Base-by-base conservation (phyloP, 2,329 filamentous ascomycete genomes). In the Monilinia polystroma region DNA sequence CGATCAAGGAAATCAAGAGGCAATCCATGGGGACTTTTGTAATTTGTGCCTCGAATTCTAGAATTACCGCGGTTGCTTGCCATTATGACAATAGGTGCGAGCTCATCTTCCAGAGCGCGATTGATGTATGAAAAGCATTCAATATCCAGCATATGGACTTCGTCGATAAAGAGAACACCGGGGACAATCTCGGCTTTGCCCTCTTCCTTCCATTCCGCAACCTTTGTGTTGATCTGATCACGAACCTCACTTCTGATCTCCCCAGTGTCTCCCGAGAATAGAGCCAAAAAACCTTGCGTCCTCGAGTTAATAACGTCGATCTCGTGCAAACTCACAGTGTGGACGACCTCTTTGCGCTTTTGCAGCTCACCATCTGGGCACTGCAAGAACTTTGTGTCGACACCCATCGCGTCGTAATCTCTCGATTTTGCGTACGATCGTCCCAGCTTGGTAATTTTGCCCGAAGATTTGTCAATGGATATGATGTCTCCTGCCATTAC, bases 61-160 rank as follows among this genome's bases (percentile, higher is more conserved):
- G 95, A 91, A 78, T 93, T 87, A 71, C 95, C 95, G 68, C 95
- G 86, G 82, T 99, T 99, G 84, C 91, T 96, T 65, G 95, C 95
- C 95, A 99, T 99, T 80, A 99, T 99, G 78, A 99, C 93, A 71
- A 99, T 93, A 51, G 95, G 95, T 1, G 95, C 93, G 43, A 99
- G 85, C 75, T 98, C 93, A 68, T 93, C 92, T 80, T 99, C 95
- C 55, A 99, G 84, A 0, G 95, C 95, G 63, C 95, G 91, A 82
- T 99, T 99, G 83, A 99, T 90, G 82, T 96, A 99, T 55, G 93
- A 96, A 83, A 97, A 99, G 82, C 94, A 98, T 80, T 99, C 95
- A 71, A 98, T 97, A 78, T 99, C 95, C 67, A 99, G 90, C 94
- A 99, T 98, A 83, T 99, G 95, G 6, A 99, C 94, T 81, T 99